Conservation (phyloP, 306 rosid genomes). For the Citrullus amarus region DNA sequence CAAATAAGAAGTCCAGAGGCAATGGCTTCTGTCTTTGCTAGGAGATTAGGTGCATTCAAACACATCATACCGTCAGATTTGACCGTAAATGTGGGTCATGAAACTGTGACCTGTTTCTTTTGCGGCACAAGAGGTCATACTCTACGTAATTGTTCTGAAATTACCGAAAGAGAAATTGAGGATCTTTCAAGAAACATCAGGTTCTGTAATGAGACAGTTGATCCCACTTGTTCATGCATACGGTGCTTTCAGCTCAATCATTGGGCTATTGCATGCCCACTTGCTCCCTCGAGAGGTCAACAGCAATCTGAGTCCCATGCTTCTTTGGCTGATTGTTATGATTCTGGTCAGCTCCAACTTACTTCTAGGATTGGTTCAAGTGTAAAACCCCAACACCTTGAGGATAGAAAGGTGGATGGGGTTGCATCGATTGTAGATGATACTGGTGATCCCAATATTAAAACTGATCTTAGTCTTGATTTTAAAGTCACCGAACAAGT, state of each 20-base stretch:
- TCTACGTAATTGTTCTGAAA: conserved; percentile 35
- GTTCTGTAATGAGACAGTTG: conserved; percentile 24
- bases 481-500: conserved; percentile 8
- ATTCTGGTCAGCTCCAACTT: conserved; percentile 16
- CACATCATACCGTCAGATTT: conserved; percentile 24
- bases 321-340: conserved; percentile 14
- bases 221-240: conserved; percentile 32
- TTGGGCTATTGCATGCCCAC: conserved; percentile 63
- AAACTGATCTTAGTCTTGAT: conserved; percentile 21
- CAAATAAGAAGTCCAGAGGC: conserved; percentile 33
- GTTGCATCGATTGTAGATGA: conserved; percentile 5
- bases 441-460: conserved; percentile 15
- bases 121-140: conserved; percentile 65
- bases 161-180: conserved; percentile 33
- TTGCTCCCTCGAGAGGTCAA: conserved; percentile 21
- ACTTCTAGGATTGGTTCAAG: conserved; percentile 19
- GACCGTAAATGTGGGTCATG: conserved; percentile 19
- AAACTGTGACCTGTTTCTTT: conserved; percentile 39
- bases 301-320: conserved; percentile 17
- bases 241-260: conserved; percentile 47
- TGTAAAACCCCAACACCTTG: conserved; percentile 16
- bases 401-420: conserved; percentile 13
- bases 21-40: conserved; percentile 52
- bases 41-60: conserved; percentile 58
- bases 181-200: conserved; percentile 36